These are phyloP conservation scores for Glycyrrhiza uralensis DNA, from an alignment of 306 rosid genomes.

Conservation along the genomic window DNA sequence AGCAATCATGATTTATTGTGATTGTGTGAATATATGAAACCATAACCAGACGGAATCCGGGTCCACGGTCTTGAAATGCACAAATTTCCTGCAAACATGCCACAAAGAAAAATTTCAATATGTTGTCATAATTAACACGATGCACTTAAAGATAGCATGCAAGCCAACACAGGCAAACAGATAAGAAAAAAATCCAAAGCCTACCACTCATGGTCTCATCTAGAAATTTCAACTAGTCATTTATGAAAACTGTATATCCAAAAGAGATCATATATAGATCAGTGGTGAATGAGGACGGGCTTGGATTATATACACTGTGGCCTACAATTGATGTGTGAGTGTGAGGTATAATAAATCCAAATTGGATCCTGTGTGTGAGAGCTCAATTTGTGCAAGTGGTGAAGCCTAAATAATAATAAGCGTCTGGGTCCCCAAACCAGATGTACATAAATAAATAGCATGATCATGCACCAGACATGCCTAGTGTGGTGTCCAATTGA, in stretches of 20 bases:
- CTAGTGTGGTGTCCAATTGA: neutral
- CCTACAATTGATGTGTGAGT: neutral
- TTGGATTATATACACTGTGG: neutral
- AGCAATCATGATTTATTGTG: too few species aligned
- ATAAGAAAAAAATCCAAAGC: neutral
- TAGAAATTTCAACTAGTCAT: neutral
- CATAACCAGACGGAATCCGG: too few species aligned
- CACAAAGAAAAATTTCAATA: too few species aligned
- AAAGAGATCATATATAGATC: neutral
- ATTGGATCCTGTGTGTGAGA: neutral
- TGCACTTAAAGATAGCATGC: too few species aligned
- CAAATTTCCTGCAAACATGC: too few species aligned
- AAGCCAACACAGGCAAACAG: neutral
- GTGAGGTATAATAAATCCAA: neutral
- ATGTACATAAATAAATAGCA: neutral
- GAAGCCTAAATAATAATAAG: neutral
- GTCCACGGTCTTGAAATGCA: too few species aligned
- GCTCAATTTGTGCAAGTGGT: conserved; percentile 1
- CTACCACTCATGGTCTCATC: neutral
- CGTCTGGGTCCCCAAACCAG: neutral
- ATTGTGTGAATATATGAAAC: too few species aligned
- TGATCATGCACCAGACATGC: neutral
- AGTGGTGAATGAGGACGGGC: neutral
- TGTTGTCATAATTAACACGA: too few species aligned
- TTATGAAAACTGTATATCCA: neutral